phyloP scores from a whole-genome alignment of 2,329 filamentous ascomycete genomes.

The Epichloe festucae region DNA sequence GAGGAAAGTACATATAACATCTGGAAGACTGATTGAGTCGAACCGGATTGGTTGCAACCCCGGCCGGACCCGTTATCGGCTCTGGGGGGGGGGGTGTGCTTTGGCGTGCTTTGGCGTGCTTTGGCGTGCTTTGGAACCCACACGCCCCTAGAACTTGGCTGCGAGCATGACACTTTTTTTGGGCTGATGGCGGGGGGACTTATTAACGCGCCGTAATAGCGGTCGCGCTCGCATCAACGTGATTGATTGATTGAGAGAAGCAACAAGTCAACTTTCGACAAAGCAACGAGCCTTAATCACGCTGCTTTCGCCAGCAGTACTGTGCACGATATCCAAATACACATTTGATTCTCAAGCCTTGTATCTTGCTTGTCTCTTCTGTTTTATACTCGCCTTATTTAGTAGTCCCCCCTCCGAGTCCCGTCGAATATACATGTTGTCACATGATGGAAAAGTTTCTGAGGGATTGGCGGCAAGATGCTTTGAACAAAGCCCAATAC shows the following conservation, averaged over 20 bases:
- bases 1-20: too few relatives aligned
- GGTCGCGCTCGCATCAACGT: background rate
- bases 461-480: slow-evolving; percentile 88
- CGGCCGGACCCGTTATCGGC: too few relatives aligned
- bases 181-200: too few relatives aligned
- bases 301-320: background rate
- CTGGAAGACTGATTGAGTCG: too few relatives aligned
- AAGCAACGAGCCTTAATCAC: background rate
- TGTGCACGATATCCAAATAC: background rate
- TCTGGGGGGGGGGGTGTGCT: too few relatives aligned
- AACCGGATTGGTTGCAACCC: too few relatives aligned
- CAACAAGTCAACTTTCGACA: background rate
- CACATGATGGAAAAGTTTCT: slow-evolving; percentile 79
- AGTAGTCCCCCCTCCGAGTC: background rate
- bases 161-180: too few relatives aligned
- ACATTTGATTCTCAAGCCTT: background rate
- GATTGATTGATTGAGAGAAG: background rate
- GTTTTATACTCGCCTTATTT: background rate
- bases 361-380: background rate
- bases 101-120: background rate
- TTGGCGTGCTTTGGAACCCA: background rate
- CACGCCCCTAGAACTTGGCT: background rate
- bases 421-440: background rate
- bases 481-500: slow-evolving; percentile 89
- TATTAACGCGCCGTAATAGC: background rate